Conservation (phyloP, 2,329 filamentous ascomycete species). For the Colletotrichum horii region DNA sequence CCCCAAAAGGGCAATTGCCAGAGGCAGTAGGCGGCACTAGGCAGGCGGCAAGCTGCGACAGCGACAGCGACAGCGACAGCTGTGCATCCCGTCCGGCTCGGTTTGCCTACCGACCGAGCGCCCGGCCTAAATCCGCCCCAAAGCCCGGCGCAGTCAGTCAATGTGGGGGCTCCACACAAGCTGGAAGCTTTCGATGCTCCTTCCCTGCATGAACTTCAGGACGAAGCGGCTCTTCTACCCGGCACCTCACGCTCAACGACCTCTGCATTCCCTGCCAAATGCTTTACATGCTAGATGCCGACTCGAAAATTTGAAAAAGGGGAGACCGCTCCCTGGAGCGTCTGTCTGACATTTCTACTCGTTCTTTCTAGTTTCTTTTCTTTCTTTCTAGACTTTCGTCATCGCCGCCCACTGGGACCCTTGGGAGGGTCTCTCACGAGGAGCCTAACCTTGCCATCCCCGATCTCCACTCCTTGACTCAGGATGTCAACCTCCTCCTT, state of each 20-base stretch:
- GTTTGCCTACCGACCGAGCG: not conserved
- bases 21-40: not conserved
- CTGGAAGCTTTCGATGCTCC: constrained; percentile 14
- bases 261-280: not conserved
- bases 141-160: not conserved
- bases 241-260: not conserved
- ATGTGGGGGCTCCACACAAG: constrained; percentile 15
- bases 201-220: constrained; percentile 12
- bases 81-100: constrained; percentile 3
- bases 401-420: constrained; percentile 56
- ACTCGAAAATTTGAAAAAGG: not conserved
- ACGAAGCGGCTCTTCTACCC: not conserved
- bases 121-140: not conserved
- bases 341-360: constrained; percentile 4
- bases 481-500: constrained; percentile 61
- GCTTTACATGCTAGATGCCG: not conserved
- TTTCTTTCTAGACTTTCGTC: constrained; percentile 31
- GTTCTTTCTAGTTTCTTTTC: constrained; percentile 16
- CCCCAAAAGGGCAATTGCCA: not conserved
- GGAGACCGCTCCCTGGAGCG: not conserved
- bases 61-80: not conserved
- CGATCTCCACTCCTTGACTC: constrained; percentile 71
- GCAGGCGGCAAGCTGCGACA: not conserved
- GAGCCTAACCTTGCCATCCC: constrained; percentile 69
- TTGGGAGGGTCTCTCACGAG: constrained; percentile 66